Percentiles rank a stretch among this genome's conserved stretches.
phyloP scores from a whole-genome alignment of 441 rosid species.

The Melastoma candidum region DNA sequence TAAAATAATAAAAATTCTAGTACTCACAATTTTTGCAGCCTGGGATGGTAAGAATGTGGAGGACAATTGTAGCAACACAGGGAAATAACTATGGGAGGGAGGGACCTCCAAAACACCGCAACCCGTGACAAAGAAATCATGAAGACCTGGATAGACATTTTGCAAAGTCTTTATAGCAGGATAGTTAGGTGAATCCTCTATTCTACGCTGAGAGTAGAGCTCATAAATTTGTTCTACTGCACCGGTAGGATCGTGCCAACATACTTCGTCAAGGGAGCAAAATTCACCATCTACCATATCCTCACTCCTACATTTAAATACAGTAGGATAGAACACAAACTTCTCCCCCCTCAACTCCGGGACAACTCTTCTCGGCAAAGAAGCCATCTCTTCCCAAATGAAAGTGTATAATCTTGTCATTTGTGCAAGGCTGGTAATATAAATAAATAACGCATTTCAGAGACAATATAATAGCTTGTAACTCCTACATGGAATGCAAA shows the following conservation, averaged over 20 bases:
- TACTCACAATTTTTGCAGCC: conserved; percentile 66
- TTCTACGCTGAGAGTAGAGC: conserved; percentile 25
- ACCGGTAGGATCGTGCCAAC: conserved; percentile 86
- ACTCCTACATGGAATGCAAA: not conserved
- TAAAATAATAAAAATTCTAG: conserved; percentile 5
- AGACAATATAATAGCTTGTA: conserved; percentile 2
- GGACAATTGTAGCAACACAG: conserved; percentile 58
- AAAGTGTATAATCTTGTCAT: conserved; percentile 67
- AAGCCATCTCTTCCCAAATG: conserved; percentile 59
- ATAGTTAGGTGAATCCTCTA: conserved; percentile 18
- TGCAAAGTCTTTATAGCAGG: conserved; percentile 48
- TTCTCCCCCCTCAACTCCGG: conserved; percentile 41
- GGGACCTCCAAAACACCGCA: conserved; percentile 73
- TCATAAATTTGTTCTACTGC: conserved; percentile 40
- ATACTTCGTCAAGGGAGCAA: conserved; percentile 58
- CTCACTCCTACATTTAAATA: conserved; percentile 34
- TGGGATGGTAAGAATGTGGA: conserved; percentile 54
- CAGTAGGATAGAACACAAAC: conserved; percentile 66
- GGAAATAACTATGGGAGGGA: conserved; percentile 44
- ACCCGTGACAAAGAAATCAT: conserved; percentile 64
- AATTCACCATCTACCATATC: conserved; percentile 58
- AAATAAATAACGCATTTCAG: conserved; percentile 3
- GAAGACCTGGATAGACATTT: conserved; percentile 69
- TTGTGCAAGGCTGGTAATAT: conserved; percentile 54
- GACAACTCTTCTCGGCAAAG: conserved; percentile 36